Evolutionary conservation across 805 yeast species (phyloP).

Genomic region (Saccharomycopsis lassenensis): DNA sequence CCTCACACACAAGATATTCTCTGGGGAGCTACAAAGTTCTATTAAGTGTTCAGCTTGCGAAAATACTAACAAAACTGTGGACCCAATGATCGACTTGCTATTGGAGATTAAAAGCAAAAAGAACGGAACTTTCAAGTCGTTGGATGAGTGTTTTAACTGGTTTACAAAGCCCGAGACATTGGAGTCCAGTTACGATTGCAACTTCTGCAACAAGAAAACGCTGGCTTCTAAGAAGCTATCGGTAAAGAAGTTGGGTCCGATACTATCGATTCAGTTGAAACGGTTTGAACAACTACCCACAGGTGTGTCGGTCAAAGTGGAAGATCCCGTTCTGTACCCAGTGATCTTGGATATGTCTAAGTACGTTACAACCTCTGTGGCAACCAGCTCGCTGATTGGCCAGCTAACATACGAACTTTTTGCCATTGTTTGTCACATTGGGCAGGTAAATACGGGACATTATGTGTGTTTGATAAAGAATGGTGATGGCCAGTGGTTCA

Average conservation of each 20-base stretch:
- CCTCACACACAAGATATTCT: conserved; percentile 70
- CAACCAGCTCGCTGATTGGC: conserved; percentile 18
- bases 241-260: conserved; percentile 61
- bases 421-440: conserved; percentile 82
- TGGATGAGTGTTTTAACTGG: conserved; percentile 59
- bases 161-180: conserved; percentile 72
- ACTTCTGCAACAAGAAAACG: conserved; percentile 48
- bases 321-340: conserved; percentile 64
- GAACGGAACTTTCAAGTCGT: conserved; percentile 18
- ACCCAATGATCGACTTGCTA: conserved; percentile 85
- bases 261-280: conserved; percentile 76
- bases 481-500: conserved; percentile 73
- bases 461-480: conserved; percentile 72
- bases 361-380: conserved; percentile 30
- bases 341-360: conserved; percentile 58
- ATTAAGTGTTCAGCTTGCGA: conserved; percentile 65
- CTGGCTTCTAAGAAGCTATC: conserved; percentile 64
- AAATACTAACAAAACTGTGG: conserved; percentile 47
- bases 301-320: conserved; percentile 54
- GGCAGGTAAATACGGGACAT: conserved; percentile 94
- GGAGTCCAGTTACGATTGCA: conserved; percentile 65
- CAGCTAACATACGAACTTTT: conserved; percentile 65
- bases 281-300: conserved; percentile 30
- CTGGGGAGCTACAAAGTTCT: conserved; percentile 74
- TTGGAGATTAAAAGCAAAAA: conserved; percentile 49